A percentile compares a stretch with the other conserved stretches of the same genome.
phyloP scores from a whole-genome alignment of 1,139 yeast species.

The Zhuliangozyma blackwelliae region DNA sequence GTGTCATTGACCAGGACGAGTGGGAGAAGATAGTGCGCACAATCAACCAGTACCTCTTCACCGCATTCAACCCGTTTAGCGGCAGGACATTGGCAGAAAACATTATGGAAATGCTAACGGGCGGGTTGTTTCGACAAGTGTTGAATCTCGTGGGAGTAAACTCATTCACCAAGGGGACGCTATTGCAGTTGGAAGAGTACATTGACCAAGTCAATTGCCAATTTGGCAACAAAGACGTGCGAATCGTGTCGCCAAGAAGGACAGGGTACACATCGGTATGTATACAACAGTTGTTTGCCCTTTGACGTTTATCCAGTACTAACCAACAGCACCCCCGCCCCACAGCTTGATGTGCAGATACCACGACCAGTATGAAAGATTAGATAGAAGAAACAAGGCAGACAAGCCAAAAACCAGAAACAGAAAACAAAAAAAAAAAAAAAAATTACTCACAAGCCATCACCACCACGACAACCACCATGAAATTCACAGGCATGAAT shows the following conservation, averaged over 20 bases:
- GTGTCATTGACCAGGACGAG: constrained; percentile 31
- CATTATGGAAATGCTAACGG: constrained; percentile 45
- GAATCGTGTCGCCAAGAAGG: constrained; percentile 49
- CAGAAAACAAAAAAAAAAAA: constrained; percentile 1
- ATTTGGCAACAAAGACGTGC: constrained; percentile 22
- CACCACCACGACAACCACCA: too few relatives aligned
- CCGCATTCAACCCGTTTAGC: constrained; percentile 38
- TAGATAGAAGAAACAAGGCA: too few relatives aligned
- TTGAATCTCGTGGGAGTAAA: constrained; percentile 14
- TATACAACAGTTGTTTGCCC: too few relatives aligned
- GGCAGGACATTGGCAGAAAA: constrained; percentile 35
- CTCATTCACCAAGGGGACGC: constrained; percentile 22
- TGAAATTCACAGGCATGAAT: constrained; percentile 42
- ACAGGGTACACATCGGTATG: constrained; percentile 62
- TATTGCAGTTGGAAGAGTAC: constrained; percentile 43
- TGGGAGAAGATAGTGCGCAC: constrained; percentile 34
- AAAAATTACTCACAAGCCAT: not conserved
- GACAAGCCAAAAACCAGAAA: not conserved
- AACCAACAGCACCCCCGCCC: not conserved
- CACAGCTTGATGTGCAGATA: not conserved
- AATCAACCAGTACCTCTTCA: constrained; percentile 42
- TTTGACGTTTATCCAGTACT: constrained; percentile 2
- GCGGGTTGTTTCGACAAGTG: constrained; percentile 24
- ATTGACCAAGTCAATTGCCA: constrained; percentile 38
- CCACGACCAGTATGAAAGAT: not conserved